Percentiles rank a stretch among this genome's conserved stretches.
Conservation (phyloP, 1,284 basidiomycete species). For the Cryptococcus amylolentus region DNA sequence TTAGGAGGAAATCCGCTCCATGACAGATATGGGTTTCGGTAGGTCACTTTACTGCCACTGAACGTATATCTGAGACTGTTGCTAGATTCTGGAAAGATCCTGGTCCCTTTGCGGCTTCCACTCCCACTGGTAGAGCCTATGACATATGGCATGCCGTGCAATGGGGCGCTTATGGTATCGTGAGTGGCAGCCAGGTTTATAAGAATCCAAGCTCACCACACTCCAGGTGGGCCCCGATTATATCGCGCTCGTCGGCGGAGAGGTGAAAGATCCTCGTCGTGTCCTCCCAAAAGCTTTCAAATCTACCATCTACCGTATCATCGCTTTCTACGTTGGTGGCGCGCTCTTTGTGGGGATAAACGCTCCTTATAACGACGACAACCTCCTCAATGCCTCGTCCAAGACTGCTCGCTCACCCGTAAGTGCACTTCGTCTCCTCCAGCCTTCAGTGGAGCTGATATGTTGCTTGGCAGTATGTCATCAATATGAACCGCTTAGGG, state of each 20-base stretch:
- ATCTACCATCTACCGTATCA: slow-evolving; percentile 36
- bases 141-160: slow-evolving; percentile 33
- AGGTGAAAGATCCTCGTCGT: slow-evolving; percentile 31
- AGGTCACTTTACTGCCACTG: too few species aligned
- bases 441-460: background rate
- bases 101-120: slow-evolving; percentile 26
- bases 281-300: slow-evolving; percentile 43
- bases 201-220: background rate
- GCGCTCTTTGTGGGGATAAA: slow-evolving; percentile 35
- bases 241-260: slow-evolving; percentile 28
- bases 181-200: slow-evolving; percentile 8
- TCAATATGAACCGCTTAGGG: slow-evolving; percentile 40
- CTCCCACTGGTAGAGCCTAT: slow-evolving; percentile 18
- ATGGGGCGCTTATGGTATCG: slow-evolving; percentile 31
- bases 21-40: slow-evolving; percentile 31
- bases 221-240: slow-evolving; percentile 28
- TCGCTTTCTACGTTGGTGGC: slow-evolving; percentile 37
- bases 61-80: too few species aligned
- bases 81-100: slow-evolving; percentile 35
- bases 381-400: slow-evolving; percentile 23
- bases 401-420: slow-evolving; percentile 21
- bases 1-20: slow-evolving; percentile 33
- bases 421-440: slow-evolving; percentile 30
- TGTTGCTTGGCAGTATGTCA: background rate
- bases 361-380: slow-evolving; percentile 16